Evolutionary conservation across 2,329 filamentous ascomycete species (phyloP).

Genomic region (Aspergillus fijiensis): DNA sequence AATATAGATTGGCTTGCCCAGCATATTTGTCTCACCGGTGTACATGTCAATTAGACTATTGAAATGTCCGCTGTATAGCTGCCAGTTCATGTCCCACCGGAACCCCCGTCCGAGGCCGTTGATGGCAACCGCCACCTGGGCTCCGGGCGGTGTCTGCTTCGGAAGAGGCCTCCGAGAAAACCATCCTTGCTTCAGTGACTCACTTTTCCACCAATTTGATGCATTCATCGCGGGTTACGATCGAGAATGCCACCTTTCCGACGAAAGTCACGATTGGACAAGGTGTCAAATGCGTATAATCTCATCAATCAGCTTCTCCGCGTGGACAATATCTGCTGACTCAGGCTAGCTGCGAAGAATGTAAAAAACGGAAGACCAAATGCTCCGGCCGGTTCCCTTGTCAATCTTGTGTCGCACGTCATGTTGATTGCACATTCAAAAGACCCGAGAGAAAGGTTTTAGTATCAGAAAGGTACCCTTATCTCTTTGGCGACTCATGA

Average conservation of each 20-base stretch:
- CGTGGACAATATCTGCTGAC: neutral
- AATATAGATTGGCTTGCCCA: neutral
- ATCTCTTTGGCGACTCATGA: no score
- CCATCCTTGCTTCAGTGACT: neutral
- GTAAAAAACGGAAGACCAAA: constrained; percentile 13
- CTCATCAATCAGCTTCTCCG: neutral
- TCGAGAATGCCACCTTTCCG: neutral
- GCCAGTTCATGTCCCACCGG: neutral
- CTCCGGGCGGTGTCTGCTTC: neutral
- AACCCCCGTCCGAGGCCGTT: neutral
- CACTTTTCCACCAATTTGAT: neutral
- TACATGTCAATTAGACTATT: neutral
- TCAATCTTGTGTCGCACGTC: constrained; percentile 8
- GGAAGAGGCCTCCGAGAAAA: neutral
- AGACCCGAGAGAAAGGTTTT: neutral
- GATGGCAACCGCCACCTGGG: neutral
- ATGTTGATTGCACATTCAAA: constrained; percentile 8
- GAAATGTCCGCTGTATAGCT: neutral
- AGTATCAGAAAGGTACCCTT: neutral
- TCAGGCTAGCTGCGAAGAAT: constrained; percentile 7
- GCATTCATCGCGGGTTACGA: neutral
- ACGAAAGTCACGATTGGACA: neutral
- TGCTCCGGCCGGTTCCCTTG: constrained; percentile 11
- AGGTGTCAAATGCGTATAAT: neutral
- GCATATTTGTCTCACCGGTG: neutral